Base-by-base conservation (phyloP, 2,329 filamentous ascomycete species). In the Rhinocladiella mackenziei region DNA sequence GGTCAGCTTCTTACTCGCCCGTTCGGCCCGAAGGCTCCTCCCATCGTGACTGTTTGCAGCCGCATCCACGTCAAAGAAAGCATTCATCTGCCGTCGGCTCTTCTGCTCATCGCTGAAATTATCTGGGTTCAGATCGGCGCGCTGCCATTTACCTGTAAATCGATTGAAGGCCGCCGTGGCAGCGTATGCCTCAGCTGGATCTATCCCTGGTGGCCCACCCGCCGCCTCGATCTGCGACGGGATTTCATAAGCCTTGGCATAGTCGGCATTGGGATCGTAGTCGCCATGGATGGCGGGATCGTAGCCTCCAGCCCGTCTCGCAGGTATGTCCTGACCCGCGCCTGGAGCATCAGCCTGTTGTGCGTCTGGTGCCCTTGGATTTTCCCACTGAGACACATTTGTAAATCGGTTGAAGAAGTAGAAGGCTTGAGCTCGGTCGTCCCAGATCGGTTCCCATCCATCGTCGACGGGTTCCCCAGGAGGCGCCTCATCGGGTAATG, bases 201-300 rank as follows among this genome's bases (percentile, higher is more conserved):
- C 70, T 9, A 52, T 52, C 1, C 63, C 58, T 5, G 65, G 55
- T 0, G 62, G 45, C n/a, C 62, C 56, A 9, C 59, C 60, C 8
- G 62, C 58, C 7, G 62, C 57, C 8, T 64, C 62, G 35, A 58
- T 55, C 5, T 65, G 65, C 2, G 23, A 14, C 15, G 22, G 18
- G 34, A 65, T 59, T 49, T 70, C 65, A 32, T 74, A 63, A 33
- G 73, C 70, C 61, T 86, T 77, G 8, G 92, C 91, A 63, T 98
- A 98, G 71, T 89, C 86, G n/a, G 92, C 91, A 48, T 83, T 92
- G 3, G 89, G 89, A 60, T 98, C 92, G 71, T 96, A 98, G 69
- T 89, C 85, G 57, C 92, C 92, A 64, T 98, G 92, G 33, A 98
- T 91, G 17, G 88, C 86, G 1, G 92, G 92, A 62, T 97, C 95